Percentiles rank a stretch among this genome's conserved stretches.
Evolutionary conservation across 2,329 filamentous ascomycete species (phyloP).

Genomic region (Sarocladium strictum): DNA sequence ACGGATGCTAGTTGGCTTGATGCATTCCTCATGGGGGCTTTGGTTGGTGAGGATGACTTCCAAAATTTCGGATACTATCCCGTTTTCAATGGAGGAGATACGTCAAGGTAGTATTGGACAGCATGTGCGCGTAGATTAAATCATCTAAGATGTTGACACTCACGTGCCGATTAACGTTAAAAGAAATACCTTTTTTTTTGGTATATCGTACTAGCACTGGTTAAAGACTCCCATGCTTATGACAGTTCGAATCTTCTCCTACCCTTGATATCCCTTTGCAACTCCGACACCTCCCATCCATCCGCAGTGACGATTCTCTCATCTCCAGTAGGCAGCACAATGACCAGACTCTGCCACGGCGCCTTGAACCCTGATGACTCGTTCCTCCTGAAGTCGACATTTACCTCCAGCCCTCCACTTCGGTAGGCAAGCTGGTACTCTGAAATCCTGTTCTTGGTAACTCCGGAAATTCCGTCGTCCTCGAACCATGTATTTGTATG

Average conservation of each 20-base stretch:
- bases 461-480: constrained; percentile 30
- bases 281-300: constrained; percentile 9
- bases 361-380: constrained; percentile 27
- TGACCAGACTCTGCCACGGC: constrained; percentile 25
- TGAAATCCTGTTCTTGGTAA: constrained; percentile 25
- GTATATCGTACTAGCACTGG: no score
- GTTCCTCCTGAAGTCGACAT: constrained; percentile 22
- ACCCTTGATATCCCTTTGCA: constrained; percentile 18
- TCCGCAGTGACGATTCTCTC: constrained; percentile 14
- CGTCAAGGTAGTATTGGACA: background rate
- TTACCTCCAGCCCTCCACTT: constrained; percentile 15
- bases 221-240: constrained; percentile 5
- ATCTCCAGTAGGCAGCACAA: constrained; percentile 28
- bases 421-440: constrained; percentile 24
- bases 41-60: constrained; percentile 18
- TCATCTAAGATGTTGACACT: no score
- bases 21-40: constrained; percentile 17
- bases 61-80: constrained; percentile 13
- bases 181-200: no score
- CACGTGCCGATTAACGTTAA: no score
- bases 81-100: background rate
- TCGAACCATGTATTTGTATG: constrained; percentile 29
- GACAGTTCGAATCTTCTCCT: constrained; percentile 16
- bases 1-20: constrained; percentile 21
- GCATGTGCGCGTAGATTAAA: no score